Base-by-base conservation (phyloP, 1,284 basidiomycete species). In the Sphaerobolus stellatus region DNA sequence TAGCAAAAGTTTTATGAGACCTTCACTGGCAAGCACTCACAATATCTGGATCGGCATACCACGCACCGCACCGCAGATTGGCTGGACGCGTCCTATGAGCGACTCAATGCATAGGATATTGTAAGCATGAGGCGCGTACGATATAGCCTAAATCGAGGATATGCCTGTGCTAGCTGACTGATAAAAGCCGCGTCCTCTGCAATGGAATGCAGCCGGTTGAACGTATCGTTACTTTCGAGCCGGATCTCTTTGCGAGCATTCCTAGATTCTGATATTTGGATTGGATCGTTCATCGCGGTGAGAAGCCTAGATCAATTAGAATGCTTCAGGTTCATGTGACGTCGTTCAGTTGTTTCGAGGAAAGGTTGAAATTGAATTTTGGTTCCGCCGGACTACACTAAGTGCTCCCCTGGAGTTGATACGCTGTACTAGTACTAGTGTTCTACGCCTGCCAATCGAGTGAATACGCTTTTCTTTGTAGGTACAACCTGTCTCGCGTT, bases 51-150 rank as follows among this genome's bases (percentile, higher is more conserved):
- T 91, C 80, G 6, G 88, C 84, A 69, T 98, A 98, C 95, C 96
- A 98, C 4, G 89, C 90, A 1, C 95, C 95, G 63, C 94, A 98
- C 20, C 95, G 82, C 63, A 96, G 79, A 68, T 98, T 98, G 2
- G 94, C 93, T 89, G 64, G n/a, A n/a, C n/a, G n/a, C n/a, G n/a
- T 25, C 18, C 11, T 22, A n/a, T 7, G 8, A 7, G 29, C 20
- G 3, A 14, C 30, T 4, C 5, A 48, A 27, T 5, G 5, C 44
- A 34, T 50, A 50, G 4, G 41, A 36, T 20, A 44, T n/a, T n/a
- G 52, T 51, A 50, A 45, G 56, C 30, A 58, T 41, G 45, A 46
- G 52, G 22, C 16, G 75, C 83, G 50, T 61, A 91, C 89, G 82
- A 20, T 90, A 60, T n/a, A 91, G 57, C 0, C 88, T 84, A n/a